Evolutionary conservation across 176 grass and related monocot species (phyloP).

Genomic region (Neostapfia colusana): DNA sequence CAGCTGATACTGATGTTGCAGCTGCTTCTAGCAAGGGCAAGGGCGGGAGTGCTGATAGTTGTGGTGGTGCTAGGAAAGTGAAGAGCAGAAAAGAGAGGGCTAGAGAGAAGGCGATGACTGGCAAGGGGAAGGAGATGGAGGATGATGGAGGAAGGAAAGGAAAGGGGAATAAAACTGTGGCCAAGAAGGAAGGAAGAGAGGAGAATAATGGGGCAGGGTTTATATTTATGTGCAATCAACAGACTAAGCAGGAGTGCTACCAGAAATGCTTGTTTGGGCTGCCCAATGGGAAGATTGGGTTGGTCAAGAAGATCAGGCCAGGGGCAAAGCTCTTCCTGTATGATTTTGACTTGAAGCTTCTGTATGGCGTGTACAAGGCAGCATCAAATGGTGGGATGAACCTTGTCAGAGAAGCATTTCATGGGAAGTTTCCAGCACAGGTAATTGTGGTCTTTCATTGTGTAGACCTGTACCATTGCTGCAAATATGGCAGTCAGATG

Average conservation of each 20-base stretch:
- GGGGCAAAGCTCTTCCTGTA: conserved; percentile 64
- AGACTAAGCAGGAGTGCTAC: conserved; percentile 76
- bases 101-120: background rate
- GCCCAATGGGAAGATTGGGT: conserved; percentile 48
- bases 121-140: conserved; percentile 22
- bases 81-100: conserved; percentile 15
- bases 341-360: conserved; percentile 80
- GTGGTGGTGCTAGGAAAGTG: background rate
- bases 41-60: conserved; percentile 29
- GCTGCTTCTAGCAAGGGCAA: conserved; percentile 37
- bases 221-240: conserved; percentile 81
- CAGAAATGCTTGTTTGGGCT: conserved; percentile 53
- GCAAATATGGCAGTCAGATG: background rate
- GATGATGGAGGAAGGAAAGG: conserved; percentile 1
- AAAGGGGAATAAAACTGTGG: background rate
- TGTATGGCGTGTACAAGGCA: conserved; percentile 73
- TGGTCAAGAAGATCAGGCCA: conserved; percentile 56
- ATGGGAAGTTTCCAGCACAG: conserved; percentile 65
- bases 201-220: conserved; percentile 44
- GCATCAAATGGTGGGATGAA: conserved; percentile 52
- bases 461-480: background rate
- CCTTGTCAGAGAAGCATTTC: conserved; percentile 48
- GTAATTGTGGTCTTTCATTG: conserved; percentile 46
- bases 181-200: conserved; percentile 20
- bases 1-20: conserved; percentile 17